Percentiles rank a stretch among this genome's conserved stretches.
Evolutionary conservation across 306 rosid species (phyloP).

Genomic region (Malus domestica): DNA sequence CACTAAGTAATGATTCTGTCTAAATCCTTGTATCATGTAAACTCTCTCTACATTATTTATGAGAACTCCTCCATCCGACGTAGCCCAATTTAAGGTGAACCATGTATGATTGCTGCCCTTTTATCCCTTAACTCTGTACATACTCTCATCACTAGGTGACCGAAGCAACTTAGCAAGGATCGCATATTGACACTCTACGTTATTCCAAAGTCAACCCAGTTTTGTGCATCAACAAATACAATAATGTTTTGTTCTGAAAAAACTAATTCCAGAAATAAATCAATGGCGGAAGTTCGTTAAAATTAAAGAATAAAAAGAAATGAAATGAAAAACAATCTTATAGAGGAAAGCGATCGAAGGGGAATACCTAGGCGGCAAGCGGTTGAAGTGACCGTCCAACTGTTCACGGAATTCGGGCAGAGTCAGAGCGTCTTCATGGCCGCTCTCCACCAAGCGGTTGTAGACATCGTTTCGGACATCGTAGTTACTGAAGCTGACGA

Average conservation of each 20-base stretch:
- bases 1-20: too few species aligned
- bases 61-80: too few species aligned
- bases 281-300: neutral
- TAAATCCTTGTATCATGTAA: too few species aligned
- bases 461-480: conserved; percentile 74
- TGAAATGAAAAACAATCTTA: neutral
- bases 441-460: conserved; percentile 63
- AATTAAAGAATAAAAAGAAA: neutral
- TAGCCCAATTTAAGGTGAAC: too few species aligned
- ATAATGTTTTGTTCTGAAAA: neutral
- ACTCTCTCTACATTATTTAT: too few species aligned
- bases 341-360: neutral
- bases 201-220: too few species aligned
- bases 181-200: too few species aligned
- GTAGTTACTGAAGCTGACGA: conserved; percentile 49
- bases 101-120: too few species aligned
- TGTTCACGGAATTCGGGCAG: conserved; percentile 77
- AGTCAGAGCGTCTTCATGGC: conserved; percentile 50
- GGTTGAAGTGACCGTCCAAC: conserved; percentile 86
- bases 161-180: too few species aligned
- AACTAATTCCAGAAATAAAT: neutral
- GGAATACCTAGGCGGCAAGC: conserved; percentile 80
- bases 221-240: too few species aligned
- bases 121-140: too few species aligned
- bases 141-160: too few species aligned